Evolutionary conservation across 1,139 yeast species (phyloP).

Genomic region (Candida buenavistaensis): DNA sequence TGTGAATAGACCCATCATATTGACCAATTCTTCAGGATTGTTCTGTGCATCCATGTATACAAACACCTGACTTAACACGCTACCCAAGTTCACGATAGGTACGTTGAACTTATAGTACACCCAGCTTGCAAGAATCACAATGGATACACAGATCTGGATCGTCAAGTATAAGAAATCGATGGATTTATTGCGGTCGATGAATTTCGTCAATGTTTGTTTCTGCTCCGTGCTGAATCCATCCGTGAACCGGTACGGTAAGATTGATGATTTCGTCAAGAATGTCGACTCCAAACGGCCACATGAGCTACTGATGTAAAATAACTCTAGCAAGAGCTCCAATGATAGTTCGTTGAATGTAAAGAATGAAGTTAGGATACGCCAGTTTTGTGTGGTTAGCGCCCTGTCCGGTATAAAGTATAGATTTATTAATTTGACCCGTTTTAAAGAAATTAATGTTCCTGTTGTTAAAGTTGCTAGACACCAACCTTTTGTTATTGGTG

Average conservation of each 20-base stretch:
- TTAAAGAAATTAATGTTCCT: slow-evolving; percentile 19
- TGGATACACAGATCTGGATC: slow-evolving; percentile 24
- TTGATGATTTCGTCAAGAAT: slow-evolving; percentile 15
- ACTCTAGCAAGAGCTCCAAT: slow-evolving; percentile 19
- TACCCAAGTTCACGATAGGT: slow-evolving; percentile 21
- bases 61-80: slow-evolving; percentile 25
- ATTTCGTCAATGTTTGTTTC: slow-evolving; percentile 14
- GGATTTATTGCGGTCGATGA: slow-evolving; percentile 21
- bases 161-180: slow-evolving; percentile 35
- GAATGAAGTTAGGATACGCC: slow-evolving; percentile 40
- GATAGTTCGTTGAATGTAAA: slow-evolving; percentile 32
- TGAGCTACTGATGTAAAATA: slow-evolving; percentile 20
- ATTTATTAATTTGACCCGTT: slow-evolving; percentile 15
- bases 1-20: slow-evolving; percentile 27
- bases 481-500: slow-evolving; percentile 39
- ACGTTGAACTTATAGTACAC: slow-evolving; percentile 18
- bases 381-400: slow-evolving; percentile 30
- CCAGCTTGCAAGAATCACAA: slow-evolving; percentile 19
- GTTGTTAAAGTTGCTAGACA: slow-evolving; percentile 20
- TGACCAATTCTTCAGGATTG: slow-evolving; percentile 25
- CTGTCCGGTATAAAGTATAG: slow-evolving; percentile 25
- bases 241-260: slow-evolving; percentile 21
- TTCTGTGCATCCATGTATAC: slow-evolving; percentile 32
- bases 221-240: slow-evolving; percentile 19
- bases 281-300: slow-evolving; percentile 22